A percentile compares a stretch with the other conserved stretches of the same genome.
Conservation (phyloP, 1,139 yeast genomes). For the Schizosaccharomyces versatilis region DNA sequence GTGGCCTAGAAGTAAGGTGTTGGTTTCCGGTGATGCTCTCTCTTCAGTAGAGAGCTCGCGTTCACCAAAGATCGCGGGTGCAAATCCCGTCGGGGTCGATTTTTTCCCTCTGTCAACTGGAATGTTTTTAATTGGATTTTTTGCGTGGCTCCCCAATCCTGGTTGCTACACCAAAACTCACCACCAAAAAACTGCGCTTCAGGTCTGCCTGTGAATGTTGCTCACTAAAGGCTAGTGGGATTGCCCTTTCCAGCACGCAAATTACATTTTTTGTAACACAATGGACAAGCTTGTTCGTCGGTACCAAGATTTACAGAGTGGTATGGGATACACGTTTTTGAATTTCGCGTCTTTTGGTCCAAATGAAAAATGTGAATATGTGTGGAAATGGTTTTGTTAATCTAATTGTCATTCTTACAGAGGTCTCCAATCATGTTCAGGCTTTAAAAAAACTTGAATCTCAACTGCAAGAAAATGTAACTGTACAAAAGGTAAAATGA, state of each 20-base stretch:
- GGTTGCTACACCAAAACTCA: background rate
- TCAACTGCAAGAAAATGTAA: constrained; percentile 1
- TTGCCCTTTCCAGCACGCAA: background rate
- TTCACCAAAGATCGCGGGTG: no score
- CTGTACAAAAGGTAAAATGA: background rate
- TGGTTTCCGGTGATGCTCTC: no score
- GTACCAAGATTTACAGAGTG: background rate
- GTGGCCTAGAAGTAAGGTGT: no score
- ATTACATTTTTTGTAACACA: background rate
- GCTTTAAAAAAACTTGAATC: background rate
- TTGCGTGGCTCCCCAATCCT: background rate
- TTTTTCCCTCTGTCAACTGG: background rate
- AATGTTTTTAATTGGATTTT: background rate
- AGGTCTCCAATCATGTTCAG: background rate
- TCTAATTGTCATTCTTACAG: background rate
- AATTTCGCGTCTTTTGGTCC: no score
- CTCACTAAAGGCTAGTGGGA: background rate
- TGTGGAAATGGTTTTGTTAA: no score
- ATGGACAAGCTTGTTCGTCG: background rate
- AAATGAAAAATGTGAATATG: no score
- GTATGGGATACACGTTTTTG: background rate
- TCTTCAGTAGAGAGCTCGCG: no score
- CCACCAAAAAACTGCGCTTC: background rate
- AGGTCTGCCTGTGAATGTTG: background rate
- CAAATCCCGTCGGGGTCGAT: no score